Conservation (phyloP, 163 green algal genomes). For the Volvox carteri region DNA sequence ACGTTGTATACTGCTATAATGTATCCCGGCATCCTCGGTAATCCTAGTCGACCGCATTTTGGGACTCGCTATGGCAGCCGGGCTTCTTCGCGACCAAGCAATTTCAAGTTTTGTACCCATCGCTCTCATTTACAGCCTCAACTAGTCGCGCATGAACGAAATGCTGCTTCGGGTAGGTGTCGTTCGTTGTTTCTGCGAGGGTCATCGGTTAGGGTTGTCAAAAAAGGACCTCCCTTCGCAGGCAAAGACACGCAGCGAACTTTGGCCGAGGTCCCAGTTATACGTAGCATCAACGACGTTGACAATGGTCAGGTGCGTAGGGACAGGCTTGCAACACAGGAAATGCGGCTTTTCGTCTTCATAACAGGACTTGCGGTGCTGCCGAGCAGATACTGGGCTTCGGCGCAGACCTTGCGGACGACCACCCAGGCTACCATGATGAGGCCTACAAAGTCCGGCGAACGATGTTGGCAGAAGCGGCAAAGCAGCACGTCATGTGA, state of each 20-base stretch:
- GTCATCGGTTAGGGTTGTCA: neutral
- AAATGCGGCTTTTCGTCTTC: neutral
- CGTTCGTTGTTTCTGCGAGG: neutral
- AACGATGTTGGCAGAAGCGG: constrained; percentile 80
- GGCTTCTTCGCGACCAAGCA: neutral
- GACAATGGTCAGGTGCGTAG: constrained; percentile 78
- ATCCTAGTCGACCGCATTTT: neutral
- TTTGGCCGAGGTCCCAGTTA: neutral
- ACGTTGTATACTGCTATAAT: no score
- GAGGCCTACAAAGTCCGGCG: constrained; percentile 87
- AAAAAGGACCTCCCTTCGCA: neutral
- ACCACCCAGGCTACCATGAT: constrained; percentile 91
- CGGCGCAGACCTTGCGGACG: constrained; percentile 84
- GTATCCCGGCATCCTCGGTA: neutral
- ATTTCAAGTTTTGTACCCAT: neutral
- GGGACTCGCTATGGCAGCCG: neutral
- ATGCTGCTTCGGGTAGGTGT: neutral
- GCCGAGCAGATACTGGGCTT: constrained; percentile 83
- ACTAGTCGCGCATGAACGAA: neutral
- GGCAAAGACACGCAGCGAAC: neutral
- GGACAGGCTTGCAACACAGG: neutral
- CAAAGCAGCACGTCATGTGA: constrained; percentile 83
- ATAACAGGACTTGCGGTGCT: no score
- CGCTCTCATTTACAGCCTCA: neutral
- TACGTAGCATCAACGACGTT: constrained; percentile 74